Conservation (phyloP, 768 basidiomycete genomes). For the Chalciporus chontae region DNA sequence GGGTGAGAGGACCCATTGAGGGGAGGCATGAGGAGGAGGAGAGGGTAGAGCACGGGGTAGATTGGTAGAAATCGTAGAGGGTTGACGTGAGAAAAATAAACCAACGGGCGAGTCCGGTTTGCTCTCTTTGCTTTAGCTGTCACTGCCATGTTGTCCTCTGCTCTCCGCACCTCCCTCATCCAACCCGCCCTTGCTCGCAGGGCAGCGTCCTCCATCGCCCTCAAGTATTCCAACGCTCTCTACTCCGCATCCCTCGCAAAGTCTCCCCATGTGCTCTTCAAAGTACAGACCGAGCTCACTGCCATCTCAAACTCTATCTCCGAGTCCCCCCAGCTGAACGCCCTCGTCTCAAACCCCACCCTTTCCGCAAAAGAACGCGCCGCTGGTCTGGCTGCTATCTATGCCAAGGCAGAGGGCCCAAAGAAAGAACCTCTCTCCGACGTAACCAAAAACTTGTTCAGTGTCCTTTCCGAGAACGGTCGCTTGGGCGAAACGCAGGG, state of each 20-base stretch:
- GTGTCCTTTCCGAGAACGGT: conserved; percentile 90
- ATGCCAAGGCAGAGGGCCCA: conserved; percentile 59
- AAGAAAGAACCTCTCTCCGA: conserved; percentile 81
- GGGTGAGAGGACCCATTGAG: conserved; percentile 26
- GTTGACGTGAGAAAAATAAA: too few species aligned
- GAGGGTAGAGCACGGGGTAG: too few species aligned
- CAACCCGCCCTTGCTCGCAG: conserved; percentile 48
- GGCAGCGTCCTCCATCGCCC: conserved; percentile 71
- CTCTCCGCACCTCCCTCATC: conserved; percentile 47
- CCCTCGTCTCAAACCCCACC: conserved; percentile 88
- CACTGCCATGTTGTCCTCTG: conserved; percentile 60
- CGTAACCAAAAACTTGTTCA: conserved; percentile 89
- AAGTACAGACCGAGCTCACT: conserved; percentile 82
- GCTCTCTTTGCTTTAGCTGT: too few species aligned
- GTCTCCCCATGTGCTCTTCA: conserved; percentile 77
- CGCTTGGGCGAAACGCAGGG: conserved; percentile 79
- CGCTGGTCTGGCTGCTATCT: conserved; percentile 63
- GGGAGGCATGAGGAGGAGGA: conserved; percentile 27
- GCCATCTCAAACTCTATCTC: conserved; percentile 68
- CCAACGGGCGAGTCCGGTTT: conserved; percentile 9
- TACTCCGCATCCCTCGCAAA: conserved; percentile 80
- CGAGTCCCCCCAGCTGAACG: conserved; percentile 56
- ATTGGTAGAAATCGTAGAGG: too few species aligned
- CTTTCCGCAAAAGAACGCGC: conserved; percentile 76
- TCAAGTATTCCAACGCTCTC: conserved; percentile 81